Evolutionary conservation across 1,284 basidiomycete genomes (phyloP).

Genomic region (Macrocybe sp.): DNA sequence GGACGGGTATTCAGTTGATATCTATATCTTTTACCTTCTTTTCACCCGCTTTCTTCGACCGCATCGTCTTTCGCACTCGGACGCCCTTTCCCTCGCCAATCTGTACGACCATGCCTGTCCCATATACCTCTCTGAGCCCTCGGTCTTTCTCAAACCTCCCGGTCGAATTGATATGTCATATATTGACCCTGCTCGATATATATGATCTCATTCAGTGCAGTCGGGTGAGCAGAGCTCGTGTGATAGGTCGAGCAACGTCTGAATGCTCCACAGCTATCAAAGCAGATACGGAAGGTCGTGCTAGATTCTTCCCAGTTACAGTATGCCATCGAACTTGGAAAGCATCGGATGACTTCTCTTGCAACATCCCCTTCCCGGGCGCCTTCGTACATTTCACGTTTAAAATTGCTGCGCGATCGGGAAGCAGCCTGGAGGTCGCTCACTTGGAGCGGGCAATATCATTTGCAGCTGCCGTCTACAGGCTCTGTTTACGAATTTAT

Average conservation of each 20-base stretch:
- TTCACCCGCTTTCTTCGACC: too few relatives aligned
- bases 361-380: constrained; percentile 7
- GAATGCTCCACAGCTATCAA: constrained; percentile 30
- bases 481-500: constrained; percentile 48
- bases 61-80: neutral
- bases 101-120: constrained; percentile 14
- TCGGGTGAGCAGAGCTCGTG: constrained; percentile 16
- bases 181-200: constrained; percentile 31
- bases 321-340: constrained; percentile 42
- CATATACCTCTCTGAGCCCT: constrained; percentile 16
- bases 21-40: too few relatives aligned
- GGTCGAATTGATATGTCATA: constrained; percentile 38
- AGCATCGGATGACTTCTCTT: constrained; percentile 28
- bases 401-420: constrained; percentile 33
- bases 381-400: constrained; percentile 31
- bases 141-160: constrained; percentile 21
- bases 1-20: too few relatives aligned
- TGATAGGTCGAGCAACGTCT: neutral
- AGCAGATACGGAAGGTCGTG: constrained; percentile 32
- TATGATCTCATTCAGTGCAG: constrained; percentile 33
- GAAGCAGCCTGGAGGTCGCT: constrained; percentile 41
- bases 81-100: neutral
- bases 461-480: constrained; percentile 34
- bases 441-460: constrained; percentile 30
- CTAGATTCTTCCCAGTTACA: constrained; percentile 36